phyloP scores from a whole-genome alignment of 148 eudicot species.

The Drosera capensis region DNA sequence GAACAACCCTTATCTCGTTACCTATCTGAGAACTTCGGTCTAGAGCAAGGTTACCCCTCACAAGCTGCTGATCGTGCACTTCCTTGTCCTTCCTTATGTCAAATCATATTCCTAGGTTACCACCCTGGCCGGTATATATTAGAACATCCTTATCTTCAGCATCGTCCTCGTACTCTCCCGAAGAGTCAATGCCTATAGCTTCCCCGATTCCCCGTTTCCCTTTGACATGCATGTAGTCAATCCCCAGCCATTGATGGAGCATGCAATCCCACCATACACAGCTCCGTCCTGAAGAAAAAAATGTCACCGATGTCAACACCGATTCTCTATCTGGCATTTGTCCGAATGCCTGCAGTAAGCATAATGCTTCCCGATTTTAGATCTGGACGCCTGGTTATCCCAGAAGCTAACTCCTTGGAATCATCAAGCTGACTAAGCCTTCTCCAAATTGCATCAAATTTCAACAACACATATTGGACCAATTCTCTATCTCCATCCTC shows the following conservation, averaged over 20 bases:
- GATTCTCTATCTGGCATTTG: constrained; percentile 9
- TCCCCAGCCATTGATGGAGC: constrained; percentile 11
- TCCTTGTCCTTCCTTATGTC: constrained; percentile 8
- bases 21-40: constrained; percentile 9
- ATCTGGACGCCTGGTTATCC: constrained; percentile 3
- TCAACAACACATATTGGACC: constrained; percentile 30
- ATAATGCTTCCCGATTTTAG: constrained; percentile 9
- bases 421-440: constrained; percentile 59
- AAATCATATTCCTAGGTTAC: constrained; percentile 3
- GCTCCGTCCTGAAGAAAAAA: constrained; percentile 13
- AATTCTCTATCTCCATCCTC: constrained; percentile 46
- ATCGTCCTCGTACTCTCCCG: constrained; percentile 15
- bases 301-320: constrained; percentile 17
- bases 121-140: constrained; percentile 18
- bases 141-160: constrained; percentile 10
- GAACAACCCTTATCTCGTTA: constrained; percentile 13
- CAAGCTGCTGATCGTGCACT: constrained; percentile 13
- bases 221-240: constrained; percentile 9
- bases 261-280: constrained; percentile 14
- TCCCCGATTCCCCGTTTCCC: constrained; percentile 1
- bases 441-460: constrained; percentile 52
- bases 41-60: constrained; percentile 17
- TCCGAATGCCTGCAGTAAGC: constrained; percentile 7
- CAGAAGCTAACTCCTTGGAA: constrained; percentile 21
- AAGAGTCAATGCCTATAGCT: constrained; percentile 15